Evolutionary conservation across 768 basidiomycete species (phyloP), one percentile per base, ranked within the genome.

Genomic region (Vararia minispora): DNA sequence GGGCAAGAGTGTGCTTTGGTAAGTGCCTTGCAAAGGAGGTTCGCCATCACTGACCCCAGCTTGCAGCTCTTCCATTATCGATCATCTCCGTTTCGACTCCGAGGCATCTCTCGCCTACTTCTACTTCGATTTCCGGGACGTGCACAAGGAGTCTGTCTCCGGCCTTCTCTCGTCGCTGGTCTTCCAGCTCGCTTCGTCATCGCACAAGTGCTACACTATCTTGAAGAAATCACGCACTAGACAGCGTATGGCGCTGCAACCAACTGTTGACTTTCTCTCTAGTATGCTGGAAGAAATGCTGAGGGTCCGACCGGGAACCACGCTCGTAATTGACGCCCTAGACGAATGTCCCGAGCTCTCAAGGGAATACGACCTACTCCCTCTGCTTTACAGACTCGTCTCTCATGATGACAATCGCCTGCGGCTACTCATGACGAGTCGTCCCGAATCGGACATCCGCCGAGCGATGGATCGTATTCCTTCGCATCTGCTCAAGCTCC

Each of bases 81-180:
- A 45, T 23, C 14, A 28, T 20, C 28, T 45, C 21, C 36, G 34
- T 16, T 28, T 31, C 18, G 18, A 39, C 12, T 26, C 20, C 17
- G 14, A 22, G 9, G 14, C 11, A 10, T 34, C 44, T 10, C 11
- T 52, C 1, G 49, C 53, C 1, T 55, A 47, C 37, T 54, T 49
- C 38, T 54, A 52, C 29, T 47, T 54, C 20, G 49, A 52, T 14
- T 47, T 45, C 35, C 40, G 43, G 13, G 48, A 50, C n/a, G 29
- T 36, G 6, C 37, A 37, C 9, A 47, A 44, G 26, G 42, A 47
- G 24, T 28, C 18, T 17, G n/a, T 39, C 16, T 39, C 37, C 22
- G 36, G 33, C 18, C 27, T 47, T 4, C 33, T 54, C 31, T 38
- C 32, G 6, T 56, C 54, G 7, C 31, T 56, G 14, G 36, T 55